Evolutionary conservation across 371 early-diverging fungal species (phyloP), one percentile per base, ranked within the genome.

Genomic region (Fennellomyces sp.): DNA sequence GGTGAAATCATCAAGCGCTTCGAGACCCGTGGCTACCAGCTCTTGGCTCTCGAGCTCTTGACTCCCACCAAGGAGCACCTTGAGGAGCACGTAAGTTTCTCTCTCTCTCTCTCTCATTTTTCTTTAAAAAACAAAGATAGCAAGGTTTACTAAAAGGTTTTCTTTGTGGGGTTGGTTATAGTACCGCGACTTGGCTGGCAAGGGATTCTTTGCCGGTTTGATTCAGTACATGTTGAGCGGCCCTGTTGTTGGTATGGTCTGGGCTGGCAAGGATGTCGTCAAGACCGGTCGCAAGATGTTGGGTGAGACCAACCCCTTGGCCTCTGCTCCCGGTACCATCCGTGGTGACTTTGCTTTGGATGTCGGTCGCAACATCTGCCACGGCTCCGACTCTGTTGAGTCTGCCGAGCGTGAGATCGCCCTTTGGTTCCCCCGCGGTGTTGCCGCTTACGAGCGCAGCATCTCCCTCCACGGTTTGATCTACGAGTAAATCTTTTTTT

Each of bases 301-400:
- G 64, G 99, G 99, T 70, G 94, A 88, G 78, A 93, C 93, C 83
- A 91, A 93, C 90, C 94, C 93, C 70, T 81, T 94, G 72, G 91
- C 90, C 72, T 94, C 96, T 63, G 87, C 84, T 60, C 94, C 98
- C 63, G 99, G 99, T 71, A 98, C 99, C 82, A 99, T 99, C 88
- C 94, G 99, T 83, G 99, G 99, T 72, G 99, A 99, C 88, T 97
- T 88, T 80, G 89, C 92, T 74, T 88, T 97, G 60, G 96, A 95
- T 63, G 29, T 28, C 36, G 93, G 94, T 52, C 88, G 90, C 74
- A 99, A 99, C 92, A 85, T 99, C 75, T 93, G 95, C 91, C 99
- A 99, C 89, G 99, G 99, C 61, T 94, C 97, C 64, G 99, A 99
- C 90, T 80, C 94, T 56, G 97, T 96, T 62, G 99, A 98, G 83